Percentiles rank a stretch among this genome's conserved stretches.
Evolutionary conservation across 2,329 filamentous ascomycete species (phyloP).

Genomic region (Exophiala xenobiotica): DNA sequence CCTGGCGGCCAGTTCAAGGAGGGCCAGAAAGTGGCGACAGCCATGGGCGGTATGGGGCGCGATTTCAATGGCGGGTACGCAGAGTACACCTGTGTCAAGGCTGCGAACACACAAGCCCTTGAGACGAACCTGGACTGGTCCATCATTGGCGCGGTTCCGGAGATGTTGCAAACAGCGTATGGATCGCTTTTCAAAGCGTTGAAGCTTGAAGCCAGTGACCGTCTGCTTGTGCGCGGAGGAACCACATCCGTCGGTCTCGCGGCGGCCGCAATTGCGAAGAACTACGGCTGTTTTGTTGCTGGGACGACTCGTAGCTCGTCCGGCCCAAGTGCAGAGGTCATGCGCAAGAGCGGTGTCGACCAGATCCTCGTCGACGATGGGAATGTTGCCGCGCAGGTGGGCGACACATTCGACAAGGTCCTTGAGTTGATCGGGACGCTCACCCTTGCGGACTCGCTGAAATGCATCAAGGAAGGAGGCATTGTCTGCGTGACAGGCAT

Average conservation of each 20-base stretch:
- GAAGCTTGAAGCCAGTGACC: conserved; percentile 41
- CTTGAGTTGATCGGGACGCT: conserved; percentile 48
- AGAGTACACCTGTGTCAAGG: conserved; percentile 49
- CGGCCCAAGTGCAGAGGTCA: conserved; percentile 35
- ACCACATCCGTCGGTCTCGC: conserved; percentile 51
- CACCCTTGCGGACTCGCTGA: conserved; percentile 46
- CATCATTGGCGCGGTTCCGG: conserved; percentile 48
- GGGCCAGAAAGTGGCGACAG: conserved; percentile 47
- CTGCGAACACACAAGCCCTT: conserved; percentile 39
- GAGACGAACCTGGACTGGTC: conserved; percentile 42
- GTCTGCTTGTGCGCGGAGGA: conserved; percentile 50
- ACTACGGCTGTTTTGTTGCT: conserved; percentile 40
- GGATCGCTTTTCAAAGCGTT: conserved; percentile 45
- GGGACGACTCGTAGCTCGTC: conserved; percentile 42
- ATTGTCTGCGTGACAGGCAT: conserved; percentile 50
- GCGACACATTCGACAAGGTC: conserved; percentile 41
- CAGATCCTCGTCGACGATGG: conserved; percentile 48
- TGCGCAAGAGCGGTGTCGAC: conserved; percentile 43
- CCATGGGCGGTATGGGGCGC: conserved; percentile 52
- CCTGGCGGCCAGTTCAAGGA: conserved; percentile 37
- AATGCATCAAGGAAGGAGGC: conserved; percentile 41
- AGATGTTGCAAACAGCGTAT: conserved; percentile 54
- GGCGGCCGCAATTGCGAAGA: conserved; percentile 47
- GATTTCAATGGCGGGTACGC: conserved; percentile 52
- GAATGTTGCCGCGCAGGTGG: conserved; percentile 39